These are phyloP conservation scores for Yamadazyma nakazawae DNA, from an alignment of 805 yeast genomes.

Conservation along the genomic window DNA sequence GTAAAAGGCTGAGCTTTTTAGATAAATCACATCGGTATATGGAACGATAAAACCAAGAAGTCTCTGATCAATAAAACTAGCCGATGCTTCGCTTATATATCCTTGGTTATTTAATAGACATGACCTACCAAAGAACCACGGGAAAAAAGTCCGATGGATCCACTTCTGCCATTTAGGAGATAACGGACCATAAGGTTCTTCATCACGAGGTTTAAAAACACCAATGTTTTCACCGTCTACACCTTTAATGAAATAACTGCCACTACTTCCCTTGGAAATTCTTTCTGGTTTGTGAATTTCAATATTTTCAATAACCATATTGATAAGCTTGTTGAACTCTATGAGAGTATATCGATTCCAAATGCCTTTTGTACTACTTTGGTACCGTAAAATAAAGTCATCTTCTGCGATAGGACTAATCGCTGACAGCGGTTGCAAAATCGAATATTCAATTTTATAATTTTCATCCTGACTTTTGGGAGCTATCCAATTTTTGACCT, in stretches of 20 bases:
- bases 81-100: conserved; percentile 69
- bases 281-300: conserved; percentile 39
- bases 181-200: conserved; percentile 75
- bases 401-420: neutral
- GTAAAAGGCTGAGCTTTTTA: conserved; percentile 50
- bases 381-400: neutral
- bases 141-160: conserved; percentile 71
- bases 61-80: conserved; percentile 61
- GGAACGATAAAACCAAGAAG: conserved; percentile 62
- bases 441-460: conserved; percentile 35
- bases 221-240: conserved; percentile 29
- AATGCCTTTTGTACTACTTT: neutral
- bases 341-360: conserved; percentile 8
- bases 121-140: conserved; percentile 72
- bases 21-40: conserved; percentile 53
- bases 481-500: conserved; percentile 7
- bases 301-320: conserved; percentile 38
- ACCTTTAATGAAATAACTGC: conserved; percentile 56
- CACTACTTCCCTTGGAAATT: conserved; percentile 66
- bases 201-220: conserved; percentile 75
- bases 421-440: conserved; percentile 21
- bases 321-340: conserved; percentile 40
- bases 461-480: neutral
- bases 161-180: conserved; percentile 81
- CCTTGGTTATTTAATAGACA: conserved; percentile 73